Evolutionary conservation across 2,329 filamentous ascomycete species (phyloP).

Genomic region (Zymoseptoria tritici): DNA sequence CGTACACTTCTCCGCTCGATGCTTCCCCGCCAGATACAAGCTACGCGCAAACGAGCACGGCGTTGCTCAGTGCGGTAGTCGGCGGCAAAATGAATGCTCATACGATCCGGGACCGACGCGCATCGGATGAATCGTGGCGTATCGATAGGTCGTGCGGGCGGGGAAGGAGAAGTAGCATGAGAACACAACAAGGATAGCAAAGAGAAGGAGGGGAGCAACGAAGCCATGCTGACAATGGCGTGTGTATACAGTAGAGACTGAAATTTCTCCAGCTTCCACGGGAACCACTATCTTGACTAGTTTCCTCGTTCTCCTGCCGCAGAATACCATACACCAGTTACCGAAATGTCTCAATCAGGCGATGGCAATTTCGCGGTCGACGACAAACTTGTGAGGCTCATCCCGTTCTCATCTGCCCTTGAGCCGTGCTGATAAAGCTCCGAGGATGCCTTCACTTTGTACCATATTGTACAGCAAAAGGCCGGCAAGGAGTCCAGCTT

Average conservation of each 20-base stretch:
- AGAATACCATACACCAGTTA: background rate
- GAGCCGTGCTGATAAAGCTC: conserved; percentile 15
- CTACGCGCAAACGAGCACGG: background rate
- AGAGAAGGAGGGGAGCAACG: background rate
- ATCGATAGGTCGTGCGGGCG: background rate
- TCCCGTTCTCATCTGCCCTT: conserved; percentile 10
- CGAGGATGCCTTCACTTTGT: conserved; percentile 27
- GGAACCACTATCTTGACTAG: background rate
- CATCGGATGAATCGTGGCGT: too few relatives aligned
- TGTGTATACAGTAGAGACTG: background rate
- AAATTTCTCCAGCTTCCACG: background rate
- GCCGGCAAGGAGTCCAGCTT: conserved; percentile 1
- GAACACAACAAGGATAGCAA: background rate
- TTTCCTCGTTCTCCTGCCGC: background rate
- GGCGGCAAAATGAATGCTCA: background rate
- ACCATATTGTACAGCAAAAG: conserved; percentile 22
- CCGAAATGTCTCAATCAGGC: conserved; percentile 12
- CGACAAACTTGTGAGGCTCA: conserved; percentile 18
- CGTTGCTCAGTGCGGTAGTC: background rate
- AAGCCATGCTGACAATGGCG: background rate
- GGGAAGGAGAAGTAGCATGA: background rate
- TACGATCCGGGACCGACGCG: background rate
- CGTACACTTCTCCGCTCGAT: background rate
- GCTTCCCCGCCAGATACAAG: background rate
- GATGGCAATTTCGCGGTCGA: conserved; percentile 18